phyloP scores from a whole-genome alignment of 108 stramenopile genomes.

The Chaetoceros tenuissimus region DNA sequence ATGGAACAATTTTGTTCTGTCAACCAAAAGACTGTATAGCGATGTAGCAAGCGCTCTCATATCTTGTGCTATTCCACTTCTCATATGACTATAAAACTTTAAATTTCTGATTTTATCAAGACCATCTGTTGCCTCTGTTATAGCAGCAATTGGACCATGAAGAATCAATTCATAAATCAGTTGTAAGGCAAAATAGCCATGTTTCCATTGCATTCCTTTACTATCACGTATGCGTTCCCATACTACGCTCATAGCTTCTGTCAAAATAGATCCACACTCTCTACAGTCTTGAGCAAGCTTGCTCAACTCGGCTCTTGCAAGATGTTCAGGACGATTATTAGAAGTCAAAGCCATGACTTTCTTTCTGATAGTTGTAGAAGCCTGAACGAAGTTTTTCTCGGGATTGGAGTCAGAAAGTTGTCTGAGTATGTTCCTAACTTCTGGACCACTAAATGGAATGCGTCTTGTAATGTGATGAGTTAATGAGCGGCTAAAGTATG shows the following conservation, averaged over 20 bases:
- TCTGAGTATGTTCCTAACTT: slow-evolving; percentile 52
- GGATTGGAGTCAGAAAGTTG: slow-evolving; percentile 56
- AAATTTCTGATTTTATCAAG: slow-evolving; percentile 61
- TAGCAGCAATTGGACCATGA: slow-evolving; percentile 71
- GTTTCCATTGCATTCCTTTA: slow-evolving; percentile 62
- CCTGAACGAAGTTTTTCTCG: slow-evolving; percentile 29
- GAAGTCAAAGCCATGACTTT: slow-evolving; percentile 67
- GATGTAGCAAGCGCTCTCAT: slow-evolving; percentile 55
- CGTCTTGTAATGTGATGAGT: slow-evolving; percentile 54
- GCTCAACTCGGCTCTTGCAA: slow-evolving; percentile 44
- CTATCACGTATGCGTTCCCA: slow-evolving; percentile 73
- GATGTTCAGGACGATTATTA: slow-evolving; percentile 61
- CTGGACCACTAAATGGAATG: slow-evolving; percentile 50
- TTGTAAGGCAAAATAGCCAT: slow-evolving; percentile 57
- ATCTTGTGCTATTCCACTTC: slow-evolving; percentile 31
- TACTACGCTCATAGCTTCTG: slow-evolving; percentile 72
- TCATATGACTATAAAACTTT: slow-evolving; percentile 59
- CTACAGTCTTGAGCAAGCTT: slow-evolving; percentile 57
- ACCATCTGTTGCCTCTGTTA: slow-evolving; percentile 80
- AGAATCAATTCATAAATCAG: slow-evolving; percentile 64
- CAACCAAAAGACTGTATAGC: slow-evolving; percentile 63
- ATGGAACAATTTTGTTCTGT: slow-evolving; percentile 46
- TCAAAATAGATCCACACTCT: slow-evolving; percentile 54
- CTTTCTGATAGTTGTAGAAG: slow-evolving; percentile 39
- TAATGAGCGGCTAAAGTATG: slow-evolving; percentile 57